Percentiles rank a stretch among this genome's conserved stretches.
Evolutionary conservation across 2,329 filamentous ascomycete genomes (phyloP).

Genomic region (Rutstroemia sydowiana): DNA sequence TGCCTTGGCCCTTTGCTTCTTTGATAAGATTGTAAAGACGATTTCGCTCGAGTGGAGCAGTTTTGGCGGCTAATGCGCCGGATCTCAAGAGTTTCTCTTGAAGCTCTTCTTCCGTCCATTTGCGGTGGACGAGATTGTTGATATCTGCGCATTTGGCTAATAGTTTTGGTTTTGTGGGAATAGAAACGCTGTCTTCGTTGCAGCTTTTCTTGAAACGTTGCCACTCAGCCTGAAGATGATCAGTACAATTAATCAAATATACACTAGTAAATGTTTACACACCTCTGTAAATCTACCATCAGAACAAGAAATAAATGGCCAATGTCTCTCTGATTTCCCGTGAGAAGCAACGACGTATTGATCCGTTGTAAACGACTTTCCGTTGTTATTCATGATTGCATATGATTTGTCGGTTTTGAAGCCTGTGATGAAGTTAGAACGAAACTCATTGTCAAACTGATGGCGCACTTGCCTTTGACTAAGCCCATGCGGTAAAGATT

Average conservation of each 20-base stretch:
- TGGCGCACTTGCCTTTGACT: slow-evolving; percentile 61
- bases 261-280: slow-evolving; percentile 26
- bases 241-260: slow-evolving; percentile 7
- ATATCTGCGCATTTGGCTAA: slow-evolving; percentile 72
- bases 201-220: slow-evolving; percentile 73
- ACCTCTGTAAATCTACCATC: slow-evolving; percentile 80
- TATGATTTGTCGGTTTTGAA: slow-evolving; percentile 78
- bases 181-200: slow-evolving; percentile 59
- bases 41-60: slow-evolving; percentile 60
- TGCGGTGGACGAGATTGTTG: slow-evolving; percentile 67
- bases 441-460: not conserved
- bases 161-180: slow-evolving; percentile 67
- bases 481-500: slow-evolving; percentile 81
- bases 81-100: slow-evolving; percentile 69
- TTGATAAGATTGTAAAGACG: slow-evolving; percentile 58
- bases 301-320: slow-evolving; percentile 86
- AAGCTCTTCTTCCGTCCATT: slow-evolving; percentile 78
- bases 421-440: slow-evolving; percentile 41
- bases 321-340: slow-evolving; percentile 75
- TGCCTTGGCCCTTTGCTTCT: slow-evolving; percentile 56
- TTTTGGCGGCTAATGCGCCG: slow-evolving; percentile 58
- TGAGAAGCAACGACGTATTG: slow-evolving; percentile 77
- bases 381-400: slow-evolving; percentile 66
- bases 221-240: slow-evolving; percentile 57
- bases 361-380: slow-evolving; percentile 73